Percentiles rank a stretch among this genome's conserved stretches.
These are phyloP conservation scores for Chaetoceros tenuissimus DNA, from an alignment of 108 stramenopile genomes.

Conservation along the genomic window DNA sequence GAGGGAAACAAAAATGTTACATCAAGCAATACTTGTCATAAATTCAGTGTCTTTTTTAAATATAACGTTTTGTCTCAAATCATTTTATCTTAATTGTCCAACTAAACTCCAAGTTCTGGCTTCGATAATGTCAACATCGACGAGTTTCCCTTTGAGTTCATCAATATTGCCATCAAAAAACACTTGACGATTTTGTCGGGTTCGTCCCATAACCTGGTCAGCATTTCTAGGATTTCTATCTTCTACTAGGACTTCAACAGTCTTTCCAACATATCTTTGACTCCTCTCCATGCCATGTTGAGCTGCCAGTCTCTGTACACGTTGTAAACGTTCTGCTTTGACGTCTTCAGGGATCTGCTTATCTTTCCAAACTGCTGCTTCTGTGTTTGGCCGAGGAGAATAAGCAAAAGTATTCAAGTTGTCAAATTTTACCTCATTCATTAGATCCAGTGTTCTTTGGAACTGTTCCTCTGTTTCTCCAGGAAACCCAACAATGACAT, in stretches of 20 bases:
- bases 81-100: slow-evolving; percentile 15
- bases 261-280: slow-evolving; percentile 71
- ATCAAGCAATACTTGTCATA: too few relatives aligned
- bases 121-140: slow-evolving; percentile 59
- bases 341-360: slow-evolving; percentile 75
- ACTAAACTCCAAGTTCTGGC: slow-evolving; percentile 79
- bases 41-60: too few relatives aligned
- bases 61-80: too few relatives aligned
- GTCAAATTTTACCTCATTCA: slow-evolving; percentile 67
- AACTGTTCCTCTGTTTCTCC: slow-evolving; percentile 83
- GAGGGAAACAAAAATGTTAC: too few relatives aligned
- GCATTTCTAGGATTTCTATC: slow-evolving; percentile 75
- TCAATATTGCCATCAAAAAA: slow-evolving; percentile 78
- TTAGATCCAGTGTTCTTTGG: slow-evolving; percentile 68
- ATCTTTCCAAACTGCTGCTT: slow-evolving; percentile 34
- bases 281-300: slow-evolving; percentile 80
- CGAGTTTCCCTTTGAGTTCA: slow-evolving; percentile 60
- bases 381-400: slow-evolving; percentile 48
- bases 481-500: slow-evolving; percentile 85
- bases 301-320: slow-evolving; percentile 71
- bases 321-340: slow-evolving; percentile 80
- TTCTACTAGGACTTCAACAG: slow-evolving; percentile 84
- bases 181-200: slow-evolving; percentile 77
- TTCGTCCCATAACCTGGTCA: slow-evolving; percentile 82
- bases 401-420: slow-evolving; percentile 47